Conservation (phyloP, 2,329 filamentous ascomycete species). For the Sporothrix pseudoabietina region DNA sequence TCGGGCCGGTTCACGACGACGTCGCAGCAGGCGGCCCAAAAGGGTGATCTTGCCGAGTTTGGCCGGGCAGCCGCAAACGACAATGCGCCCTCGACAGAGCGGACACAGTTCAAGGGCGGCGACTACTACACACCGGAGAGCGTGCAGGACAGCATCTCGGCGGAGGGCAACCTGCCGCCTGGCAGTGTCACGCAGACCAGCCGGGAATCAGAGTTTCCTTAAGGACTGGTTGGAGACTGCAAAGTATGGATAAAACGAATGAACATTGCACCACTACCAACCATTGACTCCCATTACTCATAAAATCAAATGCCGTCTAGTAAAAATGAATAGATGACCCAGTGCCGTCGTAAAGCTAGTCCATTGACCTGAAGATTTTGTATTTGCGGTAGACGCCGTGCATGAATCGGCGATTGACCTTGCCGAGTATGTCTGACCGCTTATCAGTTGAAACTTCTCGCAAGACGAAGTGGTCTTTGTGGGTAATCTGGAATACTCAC, state of each 20-base stretch:
- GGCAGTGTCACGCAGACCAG: neutral
- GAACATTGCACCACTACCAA: too few species aligned
- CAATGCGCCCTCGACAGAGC: neutral
- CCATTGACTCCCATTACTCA: too few species aligned
- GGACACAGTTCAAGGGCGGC: neutral
- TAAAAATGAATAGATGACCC: too few species aligned
- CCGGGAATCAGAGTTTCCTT: neutral
- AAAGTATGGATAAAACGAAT: too few species aligned
- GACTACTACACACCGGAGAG: conserved; percentile 16
- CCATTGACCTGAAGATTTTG: conserved; percentile 36
- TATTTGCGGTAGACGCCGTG: neutral
- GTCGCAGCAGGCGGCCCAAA: neutral
- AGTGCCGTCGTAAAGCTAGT: neutral
- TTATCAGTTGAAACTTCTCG: too few species aligned
- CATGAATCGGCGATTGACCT: conserved; percentile 16
- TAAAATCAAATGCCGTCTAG: too few species aligned
- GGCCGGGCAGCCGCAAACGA: neutral
- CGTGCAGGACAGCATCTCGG: conserved; percentile 12
- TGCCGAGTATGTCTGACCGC: conserved; percentile 9
- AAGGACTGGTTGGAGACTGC: neutral
- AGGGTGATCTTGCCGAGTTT: neutral
- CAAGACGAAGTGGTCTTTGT: neutral
- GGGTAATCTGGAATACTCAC: conserved; percentile 36
- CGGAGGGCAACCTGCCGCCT: neutral
- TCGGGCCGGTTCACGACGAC: neutral